Base-by-base conservation (phyloP, 108 stramenopile species). In the Cyclotella atomus region DNA sequence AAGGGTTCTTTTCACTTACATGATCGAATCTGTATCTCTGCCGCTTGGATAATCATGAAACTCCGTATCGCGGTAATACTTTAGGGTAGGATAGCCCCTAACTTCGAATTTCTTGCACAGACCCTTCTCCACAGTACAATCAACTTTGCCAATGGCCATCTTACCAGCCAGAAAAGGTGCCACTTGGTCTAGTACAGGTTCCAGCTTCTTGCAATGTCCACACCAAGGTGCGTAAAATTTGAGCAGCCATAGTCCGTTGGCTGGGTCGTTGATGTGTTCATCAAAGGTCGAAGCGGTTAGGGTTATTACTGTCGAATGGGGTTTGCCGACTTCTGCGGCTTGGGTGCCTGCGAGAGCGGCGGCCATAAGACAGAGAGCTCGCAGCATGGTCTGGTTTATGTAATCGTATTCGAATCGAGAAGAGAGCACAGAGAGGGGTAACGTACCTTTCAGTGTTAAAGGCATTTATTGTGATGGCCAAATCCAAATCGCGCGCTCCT, bases 161-260 rank as follows among this genome's bases (percentile, higher is more conserved):
- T 90, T 85, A 5, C 91, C 91, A 17, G 78, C 63, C 28, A 93
- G 9, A 17, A 71, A 59, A 7, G 88, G 83, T 15, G 94, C 91
- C 2, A 86, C 76, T 23, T 77, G n/a, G 14, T 91, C 82, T 66
- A 95, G 68, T 2, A 89, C 77, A 0, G 92, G 89, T 2, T 86
- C 84, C 50, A 92, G 72, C 33, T 67, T 56, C 49, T 87, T 90
- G 52, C 91, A 90, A 57, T 90, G 83, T 0, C 84, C 88, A 56
- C 84, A 88, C 92, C 92, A 93, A 34, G 88, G 89, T 17, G 89
- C 90, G 75, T 87, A 91, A 68, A 91, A 91, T 49, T 91, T 89
- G 36, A 91, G 71, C 10, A 94, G 70, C 89, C 89, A 95, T 3
- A 91, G 27, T 2, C 84, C 82, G 55, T 95, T 95, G 33, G 83